Evolutionary conservation across 176 grass and related monocot genomes (phyloP), one percentile per base, ranked within the genome.

Genomic region (Carex scoparia): DNA sequence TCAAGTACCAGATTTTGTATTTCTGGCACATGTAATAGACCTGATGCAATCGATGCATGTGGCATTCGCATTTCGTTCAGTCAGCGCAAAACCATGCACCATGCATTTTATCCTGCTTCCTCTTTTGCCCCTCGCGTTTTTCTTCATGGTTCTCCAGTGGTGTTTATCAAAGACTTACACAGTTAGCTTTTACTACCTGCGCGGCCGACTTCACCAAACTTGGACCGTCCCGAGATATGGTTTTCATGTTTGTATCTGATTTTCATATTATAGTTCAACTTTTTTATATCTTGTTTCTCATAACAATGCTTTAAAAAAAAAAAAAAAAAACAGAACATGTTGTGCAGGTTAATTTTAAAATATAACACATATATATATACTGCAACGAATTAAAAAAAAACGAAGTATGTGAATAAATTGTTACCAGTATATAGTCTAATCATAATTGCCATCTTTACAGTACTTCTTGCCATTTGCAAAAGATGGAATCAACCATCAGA

Each of bases 11-110:
- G 89, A 94, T 56, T 97, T 97, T 75, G 94, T 97, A 73, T 97
- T 97, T 88, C 90, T 97, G 38, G 94, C 82, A 70, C 94, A 97
- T 81, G 90, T 91, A 9, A 84, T 97, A 46, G 94, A 97, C 84
- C 27, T 97, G 79, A 31, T 84, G 51, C 87, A 90, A 38, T 91
- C 87, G 54, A 87, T 94, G 94, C 94, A 97, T 73, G 94, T 85
- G 6, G 87, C 92, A n/a, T 97, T 97, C 88, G 76, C 46, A 64
- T 97, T 93, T 67, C 87, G 92, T 11, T 77, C 92, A 5, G 86
- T 85, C 84, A 91, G 90, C 92, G 87, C 94, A 49, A 78, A 84
- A 44, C 90, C 94, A 0, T 94, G 84, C 84, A 16, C 84, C 2
- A 70, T 62, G 9, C 85, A 57, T 65, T 75, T 67, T 1, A 85